Percentiles rank a stretch among this genome's conserved stretches.
phyloP scores from a whole-genome alignment of 805 yeast species.

The Candida xyloterini region DNA sequence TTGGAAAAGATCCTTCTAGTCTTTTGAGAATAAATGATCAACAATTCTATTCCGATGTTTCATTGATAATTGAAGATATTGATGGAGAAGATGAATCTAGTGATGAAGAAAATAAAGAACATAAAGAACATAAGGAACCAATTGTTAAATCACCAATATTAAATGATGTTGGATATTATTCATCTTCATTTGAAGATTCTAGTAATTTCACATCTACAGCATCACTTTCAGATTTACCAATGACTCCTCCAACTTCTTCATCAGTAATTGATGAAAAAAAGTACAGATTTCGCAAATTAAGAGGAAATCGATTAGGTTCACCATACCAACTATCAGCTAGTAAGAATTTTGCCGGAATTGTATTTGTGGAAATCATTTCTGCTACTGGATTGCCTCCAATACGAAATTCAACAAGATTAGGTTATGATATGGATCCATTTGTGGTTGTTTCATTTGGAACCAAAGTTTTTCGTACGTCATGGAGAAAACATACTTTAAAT shows the following conservation, averaged over 20 bases:
- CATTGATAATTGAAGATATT: background rate
- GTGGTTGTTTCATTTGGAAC: constrained; percentile 88
- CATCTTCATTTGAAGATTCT: constrained; percentile 21
- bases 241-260: constrained; percentile 18
- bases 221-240: constrained; percentile 18
- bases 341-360: constrained; percentile 57
- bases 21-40: constrained; percentile 21
- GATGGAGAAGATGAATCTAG: constrained; percentile 9
- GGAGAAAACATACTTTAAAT: constrained; percentile 75
- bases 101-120: constrained; percentile 5
- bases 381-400: constrained; percentile 80
- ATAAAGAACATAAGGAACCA: constrained; percentile 1
- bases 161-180: constrained; percentile 9
- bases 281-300: constrained; percentile 13
- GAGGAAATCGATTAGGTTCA: constrained; percentile 6
- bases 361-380: constrained; percentile 70
- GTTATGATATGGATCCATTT: constrained; percentile 96
- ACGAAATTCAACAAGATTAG: constrained; percentile 63
- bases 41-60: constrained; percentile 18
- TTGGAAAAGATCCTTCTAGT: constrained; percentile 17
- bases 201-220: constrained; percentile 17
- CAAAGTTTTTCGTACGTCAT: constrained; percentile 79
- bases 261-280: constrained; percentile 6
- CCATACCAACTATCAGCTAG: constrained; percentile 37
- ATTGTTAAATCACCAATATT: background rate